Percentiles rank a stretch among this genome's conserved stretches.
Conservation (phyloP, 2,329 filamentous ascomycete species). For the Zymoseptoria pseudotritici region DNA sequence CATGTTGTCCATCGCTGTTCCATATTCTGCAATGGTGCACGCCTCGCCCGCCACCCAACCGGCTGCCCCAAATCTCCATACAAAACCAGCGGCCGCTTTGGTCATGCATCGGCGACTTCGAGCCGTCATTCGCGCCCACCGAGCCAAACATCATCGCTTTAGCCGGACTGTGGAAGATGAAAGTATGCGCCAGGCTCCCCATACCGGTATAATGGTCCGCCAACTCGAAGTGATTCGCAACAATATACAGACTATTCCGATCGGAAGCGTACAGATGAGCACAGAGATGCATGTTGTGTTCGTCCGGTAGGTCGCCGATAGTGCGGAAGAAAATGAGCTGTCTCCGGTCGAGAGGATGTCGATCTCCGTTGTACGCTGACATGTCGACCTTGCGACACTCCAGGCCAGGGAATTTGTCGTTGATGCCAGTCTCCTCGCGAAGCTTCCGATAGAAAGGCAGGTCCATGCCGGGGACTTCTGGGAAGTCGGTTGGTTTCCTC, state of each 20-base stretch:
- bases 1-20: constrained; percentile 34
- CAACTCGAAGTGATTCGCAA: constrained; percentile 43
- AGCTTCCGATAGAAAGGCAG: constrained; percentile 30
- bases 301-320: constrained; percentile 31
- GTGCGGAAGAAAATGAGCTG: constrained; percentile 42
- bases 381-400: constrained; percentile 49
- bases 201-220: constrained; percentile 35
- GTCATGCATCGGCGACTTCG: constrained; percentile 23
- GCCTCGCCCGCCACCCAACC: constrained; percentile 39
- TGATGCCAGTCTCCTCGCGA: constrained; percentile 29
- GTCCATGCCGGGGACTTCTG: constrained; percentile 31
- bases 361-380: constrained; percentile 39
- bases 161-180: constrained; percentile 40
- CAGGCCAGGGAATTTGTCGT: constrained; percentile 38
- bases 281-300: constrained; percentile 49
- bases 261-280: constrained; percentile 53
- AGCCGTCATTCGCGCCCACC: background rate
- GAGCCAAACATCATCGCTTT: constrained; percentile 34
- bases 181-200: constrained; percentile 42
- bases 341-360: constrained; percentile 30
- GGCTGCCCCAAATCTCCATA: constrained; percentile 43
- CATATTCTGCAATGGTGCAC: constrained; percentile 43
- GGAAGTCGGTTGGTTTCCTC: constrained; percentile 27
- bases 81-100: constrained; percentile 38
- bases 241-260: constrained; percentile 47